A percentile compares a stretch with the other conserved stretches of the same genome.
These are phyloP conservation scores for Acidiella bohemica DNA, from an alignment of 495 filamentous ascomycete genomes.

Conservation along the genomic window DNA sequence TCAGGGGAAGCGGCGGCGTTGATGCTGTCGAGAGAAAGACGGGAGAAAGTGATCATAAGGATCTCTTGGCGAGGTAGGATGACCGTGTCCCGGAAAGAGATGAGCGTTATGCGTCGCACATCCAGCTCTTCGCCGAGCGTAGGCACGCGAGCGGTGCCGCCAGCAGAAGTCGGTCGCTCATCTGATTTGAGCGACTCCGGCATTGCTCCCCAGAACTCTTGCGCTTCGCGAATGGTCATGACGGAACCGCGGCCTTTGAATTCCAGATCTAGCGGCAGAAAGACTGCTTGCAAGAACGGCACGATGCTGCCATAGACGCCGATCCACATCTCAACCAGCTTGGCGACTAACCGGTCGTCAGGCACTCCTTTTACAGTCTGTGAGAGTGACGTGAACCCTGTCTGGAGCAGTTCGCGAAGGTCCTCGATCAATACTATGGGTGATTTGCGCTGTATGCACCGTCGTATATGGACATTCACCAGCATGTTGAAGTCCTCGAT, in stretches of 20 bases:
- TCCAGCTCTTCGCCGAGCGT: conserved; percentile 53
- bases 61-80: conserved; percentile 75
- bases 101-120: conserved; percentile 73
- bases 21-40: conserved; percentile 72
- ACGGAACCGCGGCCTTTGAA: conserved; percentile 73
- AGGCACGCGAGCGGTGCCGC: conserved; percentile 12
- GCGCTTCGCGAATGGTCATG: conserved; percentile 60
- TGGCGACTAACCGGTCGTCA: conserved; percentile 71
- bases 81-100: conserved; percentile 79
- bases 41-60: conserved; percentile 79
- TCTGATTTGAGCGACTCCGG: conserved; percentile 22
- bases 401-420: conserved; percentile 60
- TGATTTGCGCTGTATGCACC: conserved; percentile 28
- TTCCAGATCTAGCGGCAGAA: conserved; percentile 86
- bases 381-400: conserved; percentile 77
- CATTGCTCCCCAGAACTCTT: conserved; percentile 74
- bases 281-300: conserved; percentile 92
- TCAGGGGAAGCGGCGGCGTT: conserved; percentile 42
- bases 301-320: conserved; percentile 78
- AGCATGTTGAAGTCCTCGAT: conserved; percentile 92
- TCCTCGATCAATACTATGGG: conserved; percentile 45
- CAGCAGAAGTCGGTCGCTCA: conserved; percentile 8
- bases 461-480: conserved; percentile 36
- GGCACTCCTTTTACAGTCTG: conserved; percentile 60
- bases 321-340: conserved; percentile 87